Base-by-base conservation (phyloP, 2,329 filamentous ascomycete genomes). In the Aspergillaceae sp. region DNA sequence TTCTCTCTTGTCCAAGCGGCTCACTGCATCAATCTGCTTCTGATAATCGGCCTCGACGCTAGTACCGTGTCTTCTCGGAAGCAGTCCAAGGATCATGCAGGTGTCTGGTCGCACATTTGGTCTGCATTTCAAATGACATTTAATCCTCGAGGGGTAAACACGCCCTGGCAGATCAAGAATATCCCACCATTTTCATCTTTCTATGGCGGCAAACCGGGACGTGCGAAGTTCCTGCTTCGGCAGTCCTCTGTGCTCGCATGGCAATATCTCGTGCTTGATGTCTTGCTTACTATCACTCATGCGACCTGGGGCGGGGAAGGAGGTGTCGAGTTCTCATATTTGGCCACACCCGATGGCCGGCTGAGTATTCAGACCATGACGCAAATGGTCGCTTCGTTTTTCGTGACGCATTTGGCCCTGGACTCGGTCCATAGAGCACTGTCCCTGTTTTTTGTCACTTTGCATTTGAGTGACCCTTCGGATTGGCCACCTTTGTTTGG, bases 401-500 rank as follows among this genome's bases (percentile, higher is more conserved):
- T 57, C 3, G 42, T 51, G 5, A 44, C 32, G 4, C 50, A 55
- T 3, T 29, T 56, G 5, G 8, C 56, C 1, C 49, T 61, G 6
- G 55, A 61, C 41, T 43, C 45, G 5, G 40, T 46, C 29, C 56
- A 59, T 36, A 54, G 59, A 3, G 10, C 50, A 1, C 29, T 45
- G 1, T 60, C 59, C 1, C 42, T 60, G 11, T 2, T 62, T 0
- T 45, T 41, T 36, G 58, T 61, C 2, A 51, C 48, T 3, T 5
- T 54, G 0, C 52, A 51, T 0, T 34, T 53, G 4, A 44, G 51
- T 4, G 38, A 42, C 1, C 49, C 57, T 3, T 41, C 28, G 7
- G 50, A 57, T 5, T 62, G 57, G 42, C 56, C 54, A 1, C 60
- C 60, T 4, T 28, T 53, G 5, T 61, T 60, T 41, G 58, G 54